Evolutionary conservation across 2,329 filamentous ascomycete species (phyloP).

Genomic region (Ceratocystis cacaofunesta): DNA sequence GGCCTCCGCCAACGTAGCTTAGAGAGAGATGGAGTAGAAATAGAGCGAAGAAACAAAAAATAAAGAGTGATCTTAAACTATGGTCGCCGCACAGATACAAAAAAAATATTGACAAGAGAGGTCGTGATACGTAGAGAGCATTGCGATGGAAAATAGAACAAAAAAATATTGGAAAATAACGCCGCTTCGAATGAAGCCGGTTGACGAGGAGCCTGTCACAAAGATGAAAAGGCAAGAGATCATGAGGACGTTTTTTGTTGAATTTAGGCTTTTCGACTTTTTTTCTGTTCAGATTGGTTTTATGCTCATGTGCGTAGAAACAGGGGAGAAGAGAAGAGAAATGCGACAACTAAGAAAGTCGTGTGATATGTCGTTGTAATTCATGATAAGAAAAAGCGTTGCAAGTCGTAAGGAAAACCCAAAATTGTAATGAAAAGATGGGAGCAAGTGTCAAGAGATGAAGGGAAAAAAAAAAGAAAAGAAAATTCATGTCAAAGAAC

Average conservation of each 20-base stretch:
- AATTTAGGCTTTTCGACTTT: background rate
- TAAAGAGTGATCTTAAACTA: background rate
- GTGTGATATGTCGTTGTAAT: background rate
- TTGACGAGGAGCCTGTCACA: background rate
- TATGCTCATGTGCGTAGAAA: background rate
- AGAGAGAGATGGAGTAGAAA: background rate
- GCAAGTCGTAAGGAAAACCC: conserved; percentile 2
- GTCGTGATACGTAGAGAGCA: background rate
- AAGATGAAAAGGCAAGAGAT: background rate
- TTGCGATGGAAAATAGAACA: background rate
- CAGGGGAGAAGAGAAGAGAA: background rate
- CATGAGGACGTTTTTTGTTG: conserved; percentile 8
- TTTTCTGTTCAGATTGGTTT: conserved; percentile 14
- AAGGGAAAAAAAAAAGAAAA: background rate
- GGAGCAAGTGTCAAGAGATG: no score
- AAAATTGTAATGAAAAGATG: background rate
- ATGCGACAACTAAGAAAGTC: background rate
- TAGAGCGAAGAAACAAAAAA: background rate
- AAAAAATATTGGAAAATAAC: background rate
- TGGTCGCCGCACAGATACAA: background rate
- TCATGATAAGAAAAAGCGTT: conserved; percentile 2
- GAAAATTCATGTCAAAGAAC: background rate
- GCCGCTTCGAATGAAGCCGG: background rate
- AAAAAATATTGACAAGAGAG: background rate
- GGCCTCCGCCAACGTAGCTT: no score